Conservation (phyloP, 192 early-diverging fungal species). For the Phycomyces blakesleeanus region DNA sequence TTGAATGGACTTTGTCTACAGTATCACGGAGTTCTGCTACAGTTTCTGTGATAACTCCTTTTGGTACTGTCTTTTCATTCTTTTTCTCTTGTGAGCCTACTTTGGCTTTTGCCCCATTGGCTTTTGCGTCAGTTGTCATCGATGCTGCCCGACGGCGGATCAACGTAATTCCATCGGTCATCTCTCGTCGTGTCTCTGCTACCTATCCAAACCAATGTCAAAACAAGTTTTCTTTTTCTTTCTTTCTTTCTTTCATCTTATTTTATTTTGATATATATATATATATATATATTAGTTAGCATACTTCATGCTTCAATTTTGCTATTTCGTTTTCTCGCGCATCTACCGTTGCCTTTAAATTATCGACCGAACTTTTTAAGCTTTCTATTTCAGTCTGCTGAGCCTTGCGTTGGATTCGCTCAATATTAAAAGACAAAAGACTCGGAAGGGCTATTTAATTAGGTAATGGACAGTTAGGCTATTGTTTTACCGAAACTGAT, state of each 20-base stretch:
- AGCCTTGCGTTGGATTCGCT: conserved; percentile 40
- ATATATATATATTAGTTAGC: not conserved
- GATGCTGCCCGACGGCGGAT: conserved; percentile 33
- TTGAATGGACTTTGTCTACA: not conserved
- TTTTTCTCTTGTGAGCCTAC: not conserved
- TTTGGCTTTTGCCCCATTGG: conserved; percentile 5
- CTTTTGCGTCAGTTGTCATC: conserved; percentile 8
- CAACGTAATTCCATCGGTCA: conserved; percentile 33
- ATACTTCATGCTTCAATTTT: conserved; percentile 30
- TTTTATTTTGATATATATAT: not conserved
- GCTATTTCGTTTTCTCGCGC: conserved; percentile 32
- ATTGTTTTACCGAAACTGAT: too few species aligned
- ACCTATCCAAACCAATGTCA: not conserved
- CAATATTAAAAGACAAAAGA: conserved; percentile 52
- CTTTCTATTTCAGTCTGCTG: conserved; percentile 33
- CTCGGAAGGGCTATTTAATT: conserved; percentile 50
- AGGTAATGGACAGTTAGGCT: too few species aligned
- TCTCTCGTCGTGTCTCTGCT: conserved; percentile 29
- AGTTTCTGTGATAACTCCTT: not conserved
- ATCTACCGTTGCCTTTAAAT: conserved; percentile 23
- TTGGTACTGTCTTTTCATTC: not conserved
- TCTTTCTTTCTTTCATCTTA: too few species aligned
- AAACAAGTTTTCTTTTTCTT: too few species aligned
- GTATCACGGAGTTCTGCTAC: not conserved
- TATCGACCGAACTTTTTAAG: conserved; percentile 24